Evolutionary conservation across 495 filamentous ascomycete genomes (phyloP).

Genomic region (Podospora pseudopauciseta): DNA sequence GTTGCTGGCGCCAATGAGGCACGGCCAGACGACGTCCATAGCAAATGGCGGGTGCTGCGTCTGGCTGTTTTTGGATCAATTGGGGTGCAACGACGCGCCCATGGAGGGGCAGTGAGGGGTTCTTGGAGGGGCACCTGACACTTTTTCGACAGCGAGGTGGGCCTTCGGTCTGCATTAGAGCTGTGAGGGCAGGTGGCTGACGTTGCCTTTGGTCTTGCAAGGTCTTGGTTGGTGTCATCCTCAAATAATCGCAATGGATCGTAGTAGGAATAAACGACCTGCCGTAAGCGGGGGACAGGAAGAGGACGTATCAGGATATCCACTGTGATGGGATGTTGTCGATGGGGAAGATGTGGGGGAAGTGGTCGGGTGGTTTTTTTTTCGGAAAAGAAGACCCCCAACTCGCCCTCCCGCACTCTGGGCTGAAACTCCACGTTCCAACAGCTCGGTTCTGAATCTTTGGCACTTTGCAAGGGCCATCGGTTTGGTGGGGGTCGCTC

Average conservation of each 20-base stretch:
- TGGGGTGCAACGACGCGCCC: slow-evolving; percentile 20
- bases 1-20: slow-evolving; percentile 10
- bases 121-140: slow-evolving; percentile 33
- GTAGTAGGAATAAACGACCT: background rate
- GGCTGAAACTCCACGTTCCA: slow-evolving; percentile 7
- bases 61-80: slow-evolving; percentile 24
- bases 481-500: background rate
- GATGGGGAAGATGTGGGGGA: background rate
- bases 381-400: background rate
- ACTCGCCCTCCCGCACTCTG: background rate
- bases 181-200: slow-evolving; percentile 13
- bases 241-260: background rate
- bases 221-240: background rate
- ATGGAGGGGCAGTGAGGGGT: slow-evolving; percentile 29
- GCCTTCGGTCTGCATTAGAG: slow-evolving; percentile 20
- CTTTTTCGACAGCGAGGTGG: slow-evolving; percentile 14
- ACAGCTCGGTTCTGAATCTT: background rate
- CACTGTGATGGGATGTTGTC: background rate
- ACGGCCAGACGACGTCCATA: slow-evolving; percentile 2
- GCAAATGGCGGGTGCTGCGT: slow-evolving; percentile 16
- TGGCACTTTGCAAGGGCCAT: background rate
- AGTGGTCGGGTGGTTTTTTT: slow-evolving; percentile 1
- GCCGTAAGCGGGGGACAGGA: background rate
- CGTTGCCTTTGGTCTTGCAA: slow-evolving; percentile 9
- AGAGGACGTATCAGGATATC: background rate